Percentiles rank a stretch among this genome's conserved stretches.
Conservation (phyloP, 352 stramenopile species). For the Achlya hypogyna region DNA sequence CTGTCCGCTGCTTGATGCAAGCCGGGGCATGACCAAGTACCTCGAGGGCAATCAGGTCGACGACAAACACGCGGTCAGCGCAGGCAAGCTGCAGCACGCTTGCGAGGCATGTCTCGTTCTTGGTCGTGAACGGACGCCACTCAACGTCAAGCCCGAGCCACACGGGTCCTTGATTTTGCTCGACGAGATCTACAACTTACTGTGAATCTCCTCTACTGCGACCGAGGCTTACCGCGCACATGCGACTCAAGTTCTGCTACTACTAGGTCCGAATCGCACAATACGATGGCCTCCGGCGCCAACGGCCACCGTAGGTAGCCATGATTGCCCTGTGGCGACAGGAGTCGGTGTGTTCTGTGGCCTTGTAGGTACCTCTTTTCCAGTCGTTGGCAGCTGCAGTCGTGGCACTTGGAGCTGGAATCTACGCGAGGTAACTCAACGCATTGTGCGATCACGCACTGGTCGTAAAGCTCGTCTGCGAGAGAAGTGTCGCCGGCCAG, state of each 20-base stretch:
- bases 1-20: not conserved
- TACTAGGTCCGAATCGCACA: not conserved
- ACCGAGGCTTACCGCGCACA: not conserved
- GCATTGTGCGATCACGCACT: not conserved
- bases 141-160: conserved; percentile 18
- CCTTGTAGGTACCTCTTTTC: not conserved
- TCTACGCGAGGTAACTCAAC: not conserved
- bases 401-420: conserved; percentile 5
- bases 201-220: too few relatives aligned
- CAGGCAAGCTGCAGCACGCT: conserved; percentile 12
- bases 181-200: not conserved
- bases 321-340: not conserved
- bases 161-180: not conserved
- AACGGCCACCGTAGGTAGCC: not conserved
- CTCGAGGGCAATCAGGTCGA: conserved; percentile 14
- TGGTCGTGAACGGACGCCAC: conserved; percentile 1
- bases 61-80: not conserved
- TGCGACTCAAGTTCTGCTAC: not conserved
- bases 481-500: not conserved
- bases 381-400: too few relatives aligned
- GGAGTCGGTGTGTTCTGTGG: not conserved
- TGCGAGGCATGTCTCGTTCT: conserved; percentile 5
- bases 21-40: not conserved
- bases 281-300: not conserved
- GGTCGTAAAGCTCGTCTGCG: not conserved